Percentiles rank a stretch among this genome's conserved stretches.
Conservation (phyloP, 1,284 basidiomycete genomes). For the Sanghuangporus weigelae region DNA sequence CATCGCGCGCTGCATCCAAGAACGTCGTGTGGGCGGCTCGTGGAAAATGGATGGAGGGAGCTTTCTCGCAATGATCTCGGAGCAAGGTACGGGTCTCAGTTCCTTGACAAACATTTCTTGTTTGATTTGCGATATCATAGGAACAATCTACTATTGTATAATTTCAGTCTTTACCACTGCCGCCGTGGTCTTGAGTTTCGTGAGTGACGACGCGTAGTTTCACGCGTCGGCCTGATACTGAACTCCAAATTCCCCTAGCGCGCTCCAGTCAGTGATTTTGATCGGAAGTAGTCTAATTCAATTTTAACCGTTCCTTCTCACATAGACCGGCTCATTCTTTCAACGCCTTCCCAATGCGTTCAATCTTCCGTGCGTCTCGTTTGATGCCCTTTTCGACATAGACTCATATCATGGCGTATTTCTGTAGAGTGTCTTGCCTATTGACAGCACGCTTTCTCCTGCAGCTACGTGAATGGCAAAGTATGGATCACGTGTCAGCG, state of each 20-base stretch:
- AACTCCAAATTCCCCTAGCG: neutral
- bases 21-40: constrained; percentile 22
- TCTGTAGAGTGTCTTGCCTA: neutral
- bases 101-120: neutral
- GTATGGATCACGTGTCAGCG: neutral
- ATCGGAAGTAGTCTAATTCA: neutral
- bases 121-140: neutral
- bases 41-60: constrained; percentile 22
- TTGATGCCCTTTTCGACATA: neutral
- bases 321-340: neutral
- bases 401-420: neutral
- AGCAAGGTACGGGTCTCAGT: constrained; percentile 26
- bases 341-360: neutral
- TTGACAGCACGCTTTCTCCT: constrained; percentile 1
- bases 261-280: neutral
- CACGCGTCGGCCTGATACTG: neutral
- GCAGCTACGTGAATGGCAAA: neutral
- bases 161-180: neutral
- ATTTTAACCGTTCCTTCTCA: neutral
- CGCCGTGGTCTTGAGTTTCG: neutral
- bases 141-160: neutral
- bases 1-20: constrained; percentile 27
- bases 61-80: constrained; percentile 26
- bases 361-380: neutral
- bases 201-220: neutral